Base-by-base conservation (phyloP, 208 protist species). In the Angomonas deanei region DNA sequence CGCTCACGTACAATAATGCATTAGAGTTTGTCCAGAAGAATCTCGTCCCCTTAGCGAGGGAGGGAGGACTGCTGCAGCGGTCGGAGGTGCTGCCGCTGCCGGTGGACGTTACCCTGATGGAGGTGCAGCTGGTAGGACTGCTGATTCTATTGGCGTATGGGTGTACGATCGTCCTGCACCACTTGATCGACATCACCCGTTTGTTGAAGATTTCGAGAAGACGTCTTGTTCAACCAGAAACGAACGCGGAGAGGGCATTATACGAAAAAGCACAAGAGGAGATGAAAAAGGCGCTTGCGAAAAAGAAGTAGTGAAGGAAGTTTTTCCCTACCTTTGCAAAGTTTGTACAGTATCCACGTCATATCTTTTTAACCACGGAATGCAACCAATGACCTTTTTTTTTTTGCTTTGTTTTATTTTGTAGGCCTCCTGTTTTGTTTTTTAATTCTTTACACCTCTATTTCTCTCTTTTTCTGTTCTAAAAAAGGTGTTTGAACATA, bases 61-160 rank as follows among this genome's bases (percentile, higher is more conserved):
- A 78, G 24, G 38, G 46, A 6, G 42, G 36, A 28, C 33, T 57
- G 19, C 27, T 39, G 11, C 32, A n/a, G 46, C n/a, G 23, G 23
- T 19, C 19, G n/a, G 47, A 30, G 4, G 26, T 66, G 1, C 65
- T 75, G 31, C 28, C 76, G 4, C 24, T 52, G 38, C 55, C 33
- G 19, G 15, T 83, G 10, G 39, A 65, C 59, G 55, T 87, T 38
- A 65, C 61, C 10, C 55, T 87, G 5, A 36, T 74, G 11, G 73
- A 82, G 27, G 66, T 80, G 36, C 76, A 79, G 68, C n/a, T 54
- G 49, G 76, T 86, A 65, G 68, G 68, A 24, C 74, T 80, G 54
- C 31, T 93, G 54, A 36, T 93, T 11, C 77, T 85, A 52, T n/a
- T 74, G 19, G 80, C 67, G 10, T 93, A 93, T 65, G 83, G 70